A percentile compares a stretch with the other conserved stretches of the same genome.
These are phyloP conservation scores for Ogataea hybrid DNA, from an alignment of 1,139 yeast genomes.

Conservation along the genomic window DNA sequence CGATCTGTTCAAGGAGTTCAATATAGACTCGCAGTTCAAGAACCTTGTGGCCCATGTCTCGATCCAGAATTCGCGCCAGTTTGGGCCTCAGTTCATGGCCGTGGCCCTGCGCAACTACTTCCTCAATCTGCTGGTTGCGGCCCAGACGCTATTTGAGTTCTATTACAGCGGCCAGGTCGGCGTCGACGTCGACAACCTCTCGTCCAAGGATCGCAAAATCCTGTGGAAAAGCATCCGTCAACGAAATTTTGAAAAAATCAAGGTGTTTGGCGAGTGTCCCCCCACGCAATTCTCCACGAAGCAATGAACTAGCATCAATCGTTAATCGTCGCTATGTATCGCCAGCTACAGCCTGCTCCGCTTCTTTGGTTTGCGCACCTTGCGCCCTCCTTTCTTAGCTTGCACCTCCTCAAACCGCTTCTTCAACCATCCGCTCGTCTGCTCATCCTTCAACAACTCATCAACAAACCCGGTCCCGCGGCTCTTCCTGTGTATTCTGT, in stretches of 20 bases:
- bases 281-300: neutral
- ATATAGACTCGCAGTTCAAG: conserved; percentile 44
- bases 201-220: conserved; percentile 32
- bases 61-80: conserved; percentile 43
- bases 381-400: conserved; percentile 65
- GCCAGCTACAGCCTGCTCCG: neutral
- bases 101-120: conserved; percentile 50
- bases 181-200: conserved; percentile 29
- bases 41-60: conserved; percentile 52
- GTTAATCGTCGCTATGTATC: neutral
- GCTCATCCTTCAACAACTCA: conserved; percentile 73
- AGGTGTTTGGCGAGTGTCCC: conserved; percentile 11
- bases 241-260: conserved; percentile 35
- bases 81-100: conserved; percentile 35
- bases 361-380: conserved; percentile 3
- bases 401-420: conserved; percentile 83
- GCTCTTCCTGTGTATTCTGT: conserved; percentile 65
- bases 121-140: conserved; percentile 53
- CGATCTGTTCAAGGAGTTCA: conserved; percentile 47
- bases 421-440: conserved; percentile 74
- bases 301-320: neutral
- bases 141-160: conserved; percentile 53
- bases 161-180: conserved; percentile 34
- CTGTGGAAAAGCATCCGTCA: conserved; percentile 43
- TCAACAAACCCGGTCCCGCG: conserved; percentile 79